Percentiles rank a stretch among this genome's conserved stretches.
Evolutionary conservation across 345 rosid genomes (phyloP).

Genomic region (Corchorus capsularis): DNA sequence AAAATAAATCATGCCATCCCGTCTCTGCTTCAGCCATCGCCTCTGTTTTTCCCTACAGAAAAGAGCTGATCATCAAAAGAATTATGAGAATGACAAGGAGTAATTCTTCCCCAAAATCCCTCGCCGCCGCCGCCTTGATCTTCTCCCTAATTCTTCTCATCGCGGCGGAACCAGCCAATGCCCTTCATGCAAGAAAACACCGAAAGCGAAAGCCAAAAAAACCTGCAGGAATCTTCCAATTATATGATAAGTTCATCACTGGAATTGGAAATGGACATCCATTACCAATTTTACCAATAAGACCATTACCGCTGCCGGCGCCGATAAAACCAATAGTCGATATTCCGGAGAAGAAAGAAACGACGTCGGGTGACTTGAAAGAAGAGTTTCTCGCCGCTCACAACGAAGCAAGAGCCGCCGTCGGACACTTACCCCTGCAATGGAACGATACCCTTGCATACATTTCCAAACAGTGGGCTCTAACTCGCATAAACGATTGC

Average conservation of each 20-base stretch:
- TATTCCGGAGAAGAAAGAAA: neutral
- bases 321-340: neutral
- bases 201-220: neutral
- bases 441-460: neutral
- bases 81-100: neutral
- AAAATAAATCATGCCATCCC: neutral
- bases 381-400: neutral
- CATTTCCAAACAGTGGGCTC: constrained; percentile 25
- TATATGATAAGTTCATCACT: too few species aligned
- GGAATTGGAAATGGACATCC: neutral
- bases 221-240: too few species aligned
- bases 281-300: constrained; percentile 24
- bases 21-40: neutral
- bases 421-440: neutral
- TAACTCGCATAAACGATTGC: constrained; percentile 30
- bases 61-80: neutral
- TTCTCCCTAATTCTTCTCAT: neutral
- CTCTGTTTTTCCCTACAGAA: neutral
- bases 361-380: neutral
- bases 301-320: constrained; percentile 17
- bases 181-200: too few species aligned
- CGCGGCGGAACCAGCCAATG: neutral
- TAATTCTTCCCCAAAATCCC: neutral
- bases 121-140: neutral
- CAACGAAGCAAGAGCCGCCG: neutral